Evolutionary conservation across 371 early-diverging fungal genomes (phyloP), one percentile per base, ranked within the genome.

Genomic region (Cokeromyces recurvatus): DNA sequence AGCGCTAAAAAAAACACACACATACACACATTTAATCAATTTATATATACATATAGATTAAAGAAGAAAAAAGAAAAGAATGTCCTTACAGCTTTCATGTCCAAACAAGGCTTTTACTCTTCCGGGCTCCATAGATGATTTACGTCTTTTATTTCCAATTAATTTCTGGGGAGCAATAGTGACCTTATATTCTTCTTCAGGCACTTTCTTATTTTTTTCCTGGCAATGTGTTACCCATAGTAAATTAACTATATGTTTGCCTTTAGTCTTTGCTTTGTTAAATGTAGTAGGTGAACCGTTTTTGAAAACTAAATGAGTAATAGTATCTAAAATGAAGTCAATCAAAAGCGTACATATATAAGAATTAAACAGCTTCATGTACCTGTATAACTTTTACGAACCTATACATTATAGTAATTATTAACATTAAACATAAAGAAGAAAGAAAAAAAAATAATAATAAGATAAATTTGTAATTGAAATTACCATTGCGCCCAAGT

Each of bases 101-200:
- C n/a, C n/a, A n/a, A n/a, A n/a, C 15, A 71, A 46, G 7, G 72
- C 66, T 43, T 49, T 55, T 17, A 71, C 68, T 53, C 57, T 63
- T 14, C 68, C 60, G 10, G 73, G 73, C 20, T 72, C 73, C 73
- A 72, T 72, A n/a, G n/a, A n/a, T 1, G 73, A 72, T 46, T 68
- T 72, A 3, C 72, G 57, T 40, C 66, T 38, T 12, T 60, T 62
- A 23, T 53, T 66, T 0, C 55, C 53, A 2, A 57, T 38, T 2
- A 72, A 20, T 0, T 53, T 53, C 22, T 66, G 62, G n/a, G 68
- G 61, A n/a, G 46, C 32, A n/a, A n/a, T n/a, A 22, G 68, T 66
- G 16, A 72, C 59, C 11, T 52, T 32, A 41, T 59, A 72, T 10
- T 66, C 64, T 25, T 60, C 53, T 51, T 72, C 73, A 6, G 48